Percentiles rank a stretch among this genome's conserved stretches.
Conservation (phyloP, 805 yeast species). For the Ogataea nitratoaversa region DNA sequence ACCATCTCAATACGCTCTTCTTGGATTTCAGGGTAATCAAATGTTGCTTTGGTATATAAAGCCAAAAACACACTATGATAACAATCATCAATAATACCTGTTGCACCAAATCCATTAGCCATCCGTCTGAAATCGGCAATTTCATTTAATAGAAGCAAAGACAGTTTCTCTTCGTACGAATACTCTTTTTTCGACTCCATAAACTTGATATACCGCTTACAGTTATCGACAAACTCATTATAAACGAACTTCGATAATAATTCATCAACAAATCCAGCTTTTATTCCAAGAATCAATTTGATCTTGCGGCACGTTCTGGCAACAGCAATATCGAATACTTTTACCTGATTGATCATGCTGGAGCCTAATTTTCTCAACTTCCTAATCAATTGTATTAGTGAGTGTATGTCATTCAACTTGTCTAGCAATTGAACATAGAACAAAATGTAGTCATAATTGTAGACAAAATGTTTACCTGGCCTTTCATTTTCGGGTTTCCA, state of each 20-base stretch:
- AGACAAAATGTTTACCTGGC: constrained; percentile 89
- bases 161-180: constrained; percentile 34
- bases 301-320: constrained; percentile 47
- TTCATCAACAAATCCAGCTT: constrained; percentile 46
- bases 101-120: constrained; percentile 79
- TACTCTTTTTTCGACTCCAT: constrained; percentile 28
- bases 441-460: constrained; percentile 62
- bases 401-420: constrained; percentile 50
- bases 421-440: constrained; percentile 58
- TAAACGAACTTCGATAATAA: constrained; percentile 43
- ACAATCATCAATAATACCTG: constrained; percentile 70
- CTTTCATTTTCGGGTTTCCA: constrained; percentile 94
- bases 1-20: background rate
- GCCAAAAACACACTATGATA: constrained; percentile 56
- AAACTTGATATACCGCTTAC: constrained; percentile 30
- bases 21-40: too few relatives aligned
- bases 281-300: constrained; percentile 40
- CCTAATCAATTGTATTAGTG: constrained; percentile 57
- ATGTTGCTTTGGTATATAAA: too few relatives aligned
- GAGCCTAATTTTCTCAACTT: constrained; percentile 76
- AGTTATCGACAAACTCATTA: constrained; percentile 37
- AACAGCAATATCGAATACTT: constrained; percentile 65
- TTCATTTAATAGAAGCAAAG: constrained; percentile 44
- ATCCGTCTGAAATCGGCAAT: constrained; percentile 59
- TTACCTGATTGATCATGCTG: constrained; percentile 62